phyloP scores from a whole-genome alignment of 805 yeast species.

The Candida caryicola region DNA sequence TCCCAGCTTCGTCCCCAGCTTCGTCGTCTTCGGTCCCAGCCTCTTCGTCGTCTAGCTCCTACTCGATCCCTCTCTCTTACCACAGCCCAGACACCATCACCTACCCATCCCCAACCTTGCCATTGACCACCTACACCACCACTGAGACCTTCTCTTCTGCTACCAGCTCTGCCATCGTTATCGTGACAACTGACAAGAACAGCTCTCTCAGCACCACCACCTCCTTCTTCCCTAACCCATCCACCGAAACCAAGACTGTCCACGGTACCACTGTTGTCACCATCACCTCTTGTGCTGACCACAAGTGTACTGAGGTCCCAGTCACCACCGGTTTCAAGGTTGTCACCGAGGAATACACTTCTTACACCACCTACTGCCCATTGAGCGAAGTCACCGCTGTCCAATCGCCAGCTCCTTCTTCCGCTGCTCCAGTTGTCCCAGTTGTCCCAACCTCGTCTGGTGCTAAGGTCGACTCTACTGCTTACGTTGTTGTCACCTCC shows the following conservation, averaged over 20 bases:
- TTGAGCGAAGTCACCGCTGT: constrained; percentile 12
- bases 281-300: constrained; percentile 33
- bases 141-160: not conserved
- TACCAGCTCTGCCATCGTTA: constrained; percentile 1
- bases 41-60: constrained; percentile 3
- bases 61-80: constrained; percentile 2
- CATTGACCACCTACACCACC: constrained; percentile 4
- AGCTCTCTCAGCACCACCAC: constrained; percentile 5
- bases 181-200: constrained; percentile 1
- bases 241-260: constrained; percentile 19
- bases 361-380: constrained; percentile 37
- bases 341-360: constrained; percentile 28
- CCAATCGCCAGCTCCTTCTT: constrained; percentile 2
- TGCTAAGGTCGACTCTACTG: constrained; percentile 3
- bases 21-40: constrained; percentile 2
- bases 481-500: constrained; percentile 6
- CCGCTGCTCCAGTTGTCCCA: constrained; percentile 1
- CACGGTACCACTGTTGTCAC: constrained; percentile 28
- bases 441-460: constrained; percentile 1
- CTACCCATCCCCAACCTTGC: constrained; percentile 4
- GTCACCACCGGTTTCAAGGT: constrained; percentile 38
- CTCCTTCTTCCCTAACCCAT: constrained; percentile 1
- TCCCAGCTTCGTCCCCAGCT: constrained; percentile 1
- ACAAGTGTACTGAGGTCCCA: constrained; percentile 22
- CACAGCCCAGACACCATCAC: too few relatives aligned